A percentile compares a stretch with the other conserved stretches of the same genome.
These are phyloP conservation scores for Citrullus mucosospermus DNA, from an alignment of 306 rosid genomes.

Conservation along the genomic window DNA sequence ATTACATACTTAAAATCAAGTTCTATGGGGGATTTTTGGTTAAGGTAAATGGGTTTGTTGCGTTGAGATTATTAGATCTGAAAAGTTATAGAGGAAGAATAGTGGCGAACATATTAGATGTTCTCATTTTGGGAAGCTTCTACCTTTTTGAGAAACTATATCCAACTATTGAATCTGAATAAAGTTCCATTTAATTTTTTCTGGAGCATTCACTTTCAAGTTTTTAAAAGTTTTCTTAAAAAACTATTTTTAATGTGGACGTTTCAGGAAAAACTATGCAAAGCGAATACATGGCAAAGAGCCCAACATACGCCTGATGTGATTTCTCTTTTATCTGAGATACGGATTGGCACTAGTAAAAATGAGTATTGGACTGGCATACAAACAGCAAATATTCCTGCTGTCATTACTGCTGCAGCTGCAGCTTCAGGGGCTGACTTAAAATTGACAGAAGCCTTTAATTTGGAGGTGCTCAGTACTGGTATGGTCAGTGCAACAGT, in stretches of 20 bases:
- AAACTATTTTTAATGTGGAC: slow-evolving; percentile 2
- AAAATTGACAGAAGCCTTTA: slow-evolving; percentile 78
- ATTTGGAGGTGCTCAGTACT: slow-evolving; percentile 89
- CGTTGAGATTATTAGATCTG: not conserved
- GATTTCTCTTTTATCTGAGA: slow-evolving; percentile 86
- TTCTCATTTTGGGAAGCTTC: not conserved
- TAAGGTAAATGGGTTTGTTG: not conserved
- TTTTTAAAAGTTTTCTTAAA: not conserved
- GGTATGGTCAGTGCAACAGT: slow-evolving; percentile 81
- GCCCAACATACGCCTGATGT: slow-evolving; percentile 86
- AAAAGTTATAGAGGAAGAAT: not conserved
- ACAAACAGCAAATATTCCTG: slow-evolving; percentile 84
- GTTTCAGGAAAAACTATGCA: slow-evolving; percentile 80
- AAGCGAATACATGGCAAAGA: slow-evolving; percentile 91
- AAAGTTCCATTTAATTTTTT: not conserved
- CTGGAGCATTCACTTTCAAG: slow-evolving; percentile 1
- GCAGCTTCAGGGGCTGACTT: slow-evolving; percentile 93
- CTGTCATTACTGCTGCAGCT: slow-evolving; percentile 95
- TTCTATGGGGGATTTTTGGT: not conserved
- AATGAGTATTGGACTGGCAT: slow-evolving; percentile 71
- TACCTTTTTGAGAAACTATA: not conserved
- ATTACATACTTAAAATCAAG: not conserved
- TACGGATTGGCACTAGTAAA: slow-evolving; percentile 84
- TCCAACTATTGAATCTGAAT: not conserved
- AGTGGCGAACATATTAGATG: not conserved